Percentiles rank a stretch among this genome's conserved stretches.
phyloP scores from a whole-genome alignment of 2,329 filamentous ascomycete species.

The Lecanosticta acicola region DNA sequence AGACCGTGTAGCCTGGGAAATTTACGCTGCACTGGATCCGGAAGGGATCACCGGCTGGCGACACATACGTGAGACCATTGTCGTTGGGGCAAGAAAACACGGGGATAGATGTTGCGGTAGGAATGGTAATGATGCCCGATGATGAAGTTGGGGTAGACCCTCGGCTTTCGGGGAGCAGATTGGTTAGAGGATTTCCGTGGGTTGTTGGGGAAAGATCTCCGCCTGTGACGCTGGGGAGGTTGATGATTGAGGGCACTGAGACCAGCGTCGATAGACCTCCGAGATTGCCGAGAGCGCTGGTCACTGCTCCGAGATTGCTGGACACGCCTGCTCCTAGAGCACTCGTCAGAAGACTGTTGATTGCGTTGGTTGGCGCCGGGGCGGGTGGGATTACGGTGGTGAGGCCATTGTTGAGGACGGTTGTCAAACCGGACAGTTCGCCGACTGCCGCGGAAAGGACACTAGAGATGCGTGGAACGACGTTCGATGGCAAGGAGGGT shows the following conservation, averaged over 20 bases:
- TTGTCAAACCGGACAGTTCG: neutral
- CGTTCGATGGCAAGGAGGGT: too few species aligned
- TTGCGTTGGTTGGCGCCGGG: neutral
- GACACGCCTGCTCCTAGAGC: neutral
- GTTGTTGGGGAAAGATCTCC: neutral
- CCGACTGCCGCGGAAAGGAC: neutral
- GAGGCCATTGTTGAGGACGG: neutral
- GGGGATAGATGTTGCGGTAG: constrained; percentile 15
- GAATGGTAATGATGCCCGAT: constrained; percentile 2
- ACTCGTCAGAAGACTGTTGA: neutral
- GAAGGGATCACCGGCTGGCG: constrained; percentile 20
- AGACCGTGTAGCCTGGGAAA: constrained; percentile 14
- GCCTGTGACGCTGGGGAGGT: neutral
- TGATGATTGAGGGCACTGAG: neutral
- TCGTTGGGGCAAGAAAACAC: constrained; percentile 23
- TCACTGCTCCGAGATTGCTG: neutral
- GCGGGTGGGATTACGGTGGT: neutral
- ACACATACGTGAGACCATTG: constrained; percentile 23
- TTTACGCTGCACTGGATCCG: constrained; percentile 20
- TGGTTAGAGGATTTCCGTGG: neutral
- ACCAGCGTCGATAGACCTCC: neutral
- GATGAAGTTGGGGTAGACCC: neutral
- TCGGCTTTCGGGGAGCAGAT: neutral
- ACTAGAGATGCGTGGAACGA: too few species aligned
- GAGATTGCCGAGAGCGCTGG: constrained; percentile 1